phyloP scores from a whole-genome alignment of 2,329 filamentous ascomycete species.

The Drechslerella dactyloides region DNA sequence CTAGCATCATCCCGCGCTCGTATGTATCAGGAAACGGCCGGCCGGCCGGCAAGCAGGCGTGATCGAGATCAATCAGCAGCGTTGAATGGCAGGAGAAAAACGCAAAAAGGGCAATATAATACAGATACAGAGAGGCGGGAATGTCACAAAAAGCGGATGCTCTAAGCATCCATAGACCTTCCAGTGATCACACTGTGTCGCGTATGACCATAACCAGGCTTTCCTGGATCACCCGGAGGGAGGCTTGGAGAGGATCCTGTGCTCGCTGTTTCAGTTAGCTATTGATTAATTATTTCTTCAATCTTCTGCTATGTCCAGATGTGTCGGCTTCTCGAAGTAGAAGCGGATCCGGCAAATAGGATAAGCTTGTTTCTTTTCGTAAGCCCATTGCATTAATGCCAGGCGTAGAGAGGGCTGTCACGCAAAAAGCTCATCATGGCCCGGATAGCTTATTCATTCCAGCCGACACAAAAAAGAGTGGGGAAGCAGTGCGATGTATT shows the following conservation, averaged over 20 bases:
- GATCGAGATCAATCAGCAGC: constrained; percentile 32
- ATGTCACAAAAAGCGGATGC: constrained; percentile 23
- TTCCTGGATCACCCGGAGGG: constrained; percentile 49
- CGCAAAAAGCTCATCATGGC: constrained; percentile 31
- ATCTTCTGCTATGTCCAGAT: constrained; percentile 12
- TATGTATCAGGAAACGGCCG: constrained; percentile 14
- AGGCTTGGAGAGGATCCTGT: constrained; percentile 49
- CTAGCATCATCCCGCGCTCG: constrained; percentile 30
- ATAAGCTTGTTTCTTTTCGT: constrained; percentile 46
- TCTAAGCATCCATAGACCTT: constrained; percentile 38
- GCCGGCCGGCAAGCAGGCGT: constrained; percentile 25
- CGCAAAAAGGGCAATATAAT: constrained; percentile 3
- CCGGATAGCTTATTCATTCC: constrained; percentile 37
- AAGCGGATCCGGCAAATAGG: constrained; percentile 50
- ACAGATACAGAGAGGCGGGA: constrained; percentile 22
- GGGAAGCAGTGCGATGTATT: constrained; percentile 38
- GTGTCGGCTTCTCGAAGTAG: constrained; percentile 49
- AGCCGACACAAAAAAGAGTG: constrained; percentile 8
- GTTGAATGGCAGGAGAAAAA: constrained; percentile 19
- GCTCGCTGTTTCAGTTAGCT: constrained; percentile 43
- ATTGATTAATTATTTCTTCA: not conserved
- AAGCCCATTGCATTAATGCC: constrained; percentile 2
- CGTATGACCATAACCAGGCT: constrained; percentile 44
- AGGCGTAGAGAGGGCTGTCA: constrained; percentile 41
- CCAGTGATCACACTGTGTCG: constrained; percentile 49